A percentile compares a stretch with the other conserved stretches of the same genome.
Evolutionary conservation across 768 basidiomycete genomes (phyloP).

Genomic region (Pholiota microspora): DNA sequence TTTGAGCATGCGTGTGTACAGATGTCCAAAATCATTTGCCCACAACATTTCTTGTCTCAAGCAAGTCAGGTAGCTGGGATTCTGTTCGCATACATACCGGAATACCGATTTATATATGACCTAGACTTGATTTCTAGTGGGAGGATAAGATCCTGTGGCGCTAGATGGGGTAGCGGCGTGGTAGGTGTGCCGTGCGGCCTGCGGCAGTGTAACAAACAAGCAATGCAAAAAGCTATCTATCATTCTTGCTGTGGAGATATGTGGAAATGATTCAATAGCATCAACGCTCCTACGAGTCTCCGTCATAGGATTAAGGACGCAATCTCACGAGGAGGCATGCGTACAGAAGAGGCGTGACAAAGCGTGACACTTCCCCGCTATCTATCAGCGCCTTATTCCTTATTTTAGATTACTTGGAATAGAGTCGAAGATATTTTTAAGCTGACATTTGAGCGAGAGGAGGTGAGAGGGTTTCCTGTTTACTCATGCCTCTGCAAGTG

Average conservation of each 20-base stretch:
- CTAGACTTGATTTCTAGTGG: background rate
- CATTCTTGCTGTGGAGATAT: background rate
- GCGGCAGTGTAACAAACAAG: too few species aligned
- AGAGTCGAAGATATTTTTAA: background rate
- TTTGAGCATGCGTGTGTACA: too few species aligned
- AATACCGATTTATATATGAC: background rate
- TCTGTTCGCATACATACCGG: background rate
- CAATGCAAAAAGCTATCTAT: background rate
- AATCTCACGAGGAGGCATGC: background rate
- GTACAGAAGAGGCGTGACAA: background rate
- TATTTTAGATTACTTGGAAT: background rate
- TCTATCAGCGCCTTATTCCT: background rate
- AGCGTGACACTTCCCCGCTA: background rate
- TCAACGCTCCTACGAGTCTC: background rate
- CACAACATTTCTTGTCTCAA: too few species aligned
- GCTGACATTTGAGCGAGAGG: background rate
- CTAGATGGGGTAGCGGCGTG: background rate
- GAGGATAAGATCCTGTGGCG: background rate
- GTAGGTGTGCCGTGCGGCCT: background rate
- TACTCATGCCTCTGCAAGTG: too few species aligned
- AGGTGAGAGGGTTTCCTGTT: background rate
- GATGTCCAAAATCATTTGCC: too few species aligned
- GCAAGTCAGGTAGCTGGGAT: background rate
- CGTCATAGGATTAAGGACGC: too few species aligned
- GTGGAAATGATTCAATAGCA: too few species aligned